Evolutionary conservation across 192 early-diverging fungal genomes (phyloP), one percentile per base, ranked within the genome.

Genomic region (Umbelopsis isabellina): DNA sequence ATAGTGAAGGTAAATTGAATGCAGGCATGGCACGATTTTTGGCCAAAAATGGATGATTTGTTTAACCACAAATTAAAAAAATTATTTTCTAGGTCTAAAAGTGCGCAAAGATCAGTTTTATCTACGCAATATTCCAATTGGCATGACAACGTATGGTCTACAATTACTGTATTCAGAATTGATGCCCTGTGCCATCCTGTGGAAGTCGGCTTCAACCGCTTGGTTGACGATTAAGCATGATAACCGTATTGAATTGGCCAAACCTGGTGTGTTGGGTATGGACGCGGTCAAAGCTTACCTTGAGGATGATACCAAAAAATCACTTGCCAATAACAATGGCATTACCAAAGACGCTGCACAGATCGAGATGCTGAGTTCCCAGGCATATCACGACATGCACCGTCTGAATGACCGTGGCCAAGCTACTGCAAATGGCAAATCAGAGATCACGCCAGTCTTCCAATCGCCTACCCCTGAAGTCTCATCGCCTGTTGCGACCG

Each of bases 121-220:
- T 64, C 53, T 93, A 20, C 76, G 61, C 46, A 83, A 85, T 66
- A 84, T 93, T 48, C 88, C 86, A 33, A 12, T 50, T 3, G 74
- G 52, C n/a, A 79, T 82, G 58, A 69, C 75, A 18, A 84, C 75
- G 2, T 58, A 72, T 35, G 86, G 84, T 47, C 37, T 93, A 11
- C 80, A 87, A 55, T 65, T 73, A 10, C 69, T 87, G 3, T 86
- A 85, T 67, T 52, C 65, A 16, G 68, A 77, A n/a, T 64, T 87
- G 9, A 82, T 82, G 30, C 76, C 80, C 1, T 70, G 82, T 44
- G 55, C 72, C 7, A 77, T 90, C 52, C 77, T 77, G 2, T 89
- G 88, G 85, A 67, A 86, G 22, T 79, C 86, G 46, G 74, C 78
- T 45, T 78, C 49, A 2, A 68, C 64, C 4, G 89, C 87, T 12